Percentiles rank a stretch among this genome's conserved stretches.
Conservation (phyloP, 352 stramenopile species). For the Globisporangium spinosum region DNA sequence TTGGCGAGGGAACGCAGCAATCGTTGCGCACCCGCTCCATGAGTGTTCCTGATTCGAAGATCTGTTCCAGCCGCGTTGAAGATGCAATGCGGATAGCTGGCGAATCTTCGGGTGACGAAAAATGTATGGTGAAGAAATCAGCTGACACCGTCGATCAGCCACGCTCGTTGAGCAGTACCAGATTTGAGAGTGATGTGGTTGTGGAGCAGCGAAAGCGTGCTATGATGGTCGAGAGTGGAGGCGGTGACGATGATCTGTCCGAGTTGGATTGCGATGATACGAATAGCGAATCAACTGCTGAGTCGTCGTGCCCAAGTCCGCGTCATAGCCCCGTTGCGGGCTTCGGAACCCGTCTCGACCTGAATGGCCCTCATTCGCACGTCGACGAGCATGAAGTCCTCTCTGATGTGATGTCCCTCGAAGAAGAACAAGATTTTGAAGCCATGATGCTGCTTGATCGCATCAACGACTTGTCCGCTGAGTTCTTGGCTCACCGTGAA, state of each 20-base stretch:
- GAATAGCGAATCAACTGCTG: constrained; percentile 67
- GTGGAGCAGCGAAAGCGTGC: constrained; percentile 1
- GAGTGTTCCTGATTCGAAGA: constrained; percentile 11
- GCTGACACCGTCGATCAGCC: not conserved
- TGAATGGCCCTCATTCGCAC: constrained; percentile 12
- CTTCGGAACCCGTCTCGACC: constrained; percentile 29
- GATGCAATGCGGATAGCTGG: constrained; percentile 8
- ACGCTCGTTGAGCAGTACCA: not conserved
- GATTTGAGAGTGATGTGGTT: constrained; percentile 7
- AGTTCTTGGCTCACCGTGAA: constrained; percentile 65
- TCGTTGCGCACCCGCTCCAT: not conserved
- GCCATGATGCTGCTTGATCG: constrained; percentile 62
- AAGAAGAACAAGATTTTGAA: constrained; percentile 62
- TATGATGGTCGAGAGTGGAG: not conserved
- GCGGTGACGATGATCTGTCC: constrained; percentile 47
- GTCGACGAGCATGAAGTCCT: constrained; percentile 54
- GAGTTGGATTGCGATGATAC: constrained; percentile 69
- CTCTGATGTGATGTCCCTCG: constrained; percentile 45
- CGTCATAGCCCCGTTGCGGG: constrained; percentile 35
- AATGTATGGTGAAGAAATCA: not conserved
- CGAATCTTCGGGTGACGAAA: not conserved
- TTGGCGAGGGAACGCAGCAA: not conserved
- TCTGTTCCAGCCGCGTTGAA: constrained; percentile 4
- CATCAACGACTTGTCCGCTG: constrained; percentile 55
- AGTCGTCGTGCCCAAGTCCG: constrained; percentile 71